Evolutionary conservation across 148 eudicot species (phyloP).

Genomic region (Rhododendron ferrugineum): DNA sequence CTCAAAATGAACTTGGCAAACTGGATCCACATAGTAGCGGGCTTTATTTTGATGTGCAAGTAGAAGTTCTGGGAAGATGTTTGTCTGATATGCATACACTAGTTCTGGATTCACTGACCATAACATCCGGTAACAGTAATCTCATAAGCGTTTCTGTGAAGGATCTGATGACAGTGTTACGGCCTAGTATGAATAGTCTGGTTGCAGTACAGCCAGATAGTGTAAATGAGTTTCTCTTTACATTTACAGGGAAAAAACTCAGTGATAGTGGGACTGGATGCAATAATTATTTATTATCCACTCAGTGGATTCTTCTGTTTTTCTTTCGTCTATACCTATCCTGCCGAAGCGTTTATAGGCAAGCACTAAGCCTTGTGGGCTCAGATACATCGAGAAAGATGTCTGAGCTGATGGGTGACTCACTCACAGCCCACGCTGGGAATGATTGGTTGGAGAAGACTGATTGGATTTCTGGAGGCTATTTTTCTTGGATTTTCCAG

Average conservation of each 20-base stretch:
- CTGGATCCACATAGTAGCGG: conserved; percentile 18
- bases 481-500: conserved; percentile 62
- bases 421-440: conserved; percentile 53
- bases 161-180: conserved; percentile 40
- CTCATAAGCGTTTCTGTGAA: conserved; percentile 53
- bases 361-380: conserved; percentile 67
- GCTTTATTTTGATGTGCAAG: conserved; percentile 28
- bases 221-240: conserved; percentile 27
- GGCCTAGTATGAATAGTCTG: conserved; percentile 46
- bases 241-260: conserved; percentile 32
- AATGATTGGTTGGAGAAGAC: conserved; percentile 57
- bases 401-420: conserved; percentile 56
- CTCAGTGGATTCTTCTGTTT: conserved; percentile 49
- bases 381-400: conserved; percentile 59
- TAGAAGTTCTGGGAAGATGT: conserved; percentile 57
- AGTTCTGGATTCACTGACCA: conserved; percentile 65
- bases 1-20: conserved; percentile 22
- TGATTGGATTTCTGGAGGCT: conserved; percentile 48
- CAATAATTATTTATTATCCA: conserved; percentile 16
- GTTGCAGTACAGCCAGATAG: conserved; percentile 31
- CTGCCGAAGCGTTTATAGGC: conserved; percentile 63
- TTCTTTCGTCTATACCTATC: conserved; percentile 72
- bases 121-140: conserved; percentile 75
- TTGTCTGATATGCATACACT: conserved; percentile 62
- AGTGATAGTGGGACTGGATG: conserved; percentile 14